Conservation (phyloP, 805 yeast species). For the Suhomyces prunicola region DNA sequence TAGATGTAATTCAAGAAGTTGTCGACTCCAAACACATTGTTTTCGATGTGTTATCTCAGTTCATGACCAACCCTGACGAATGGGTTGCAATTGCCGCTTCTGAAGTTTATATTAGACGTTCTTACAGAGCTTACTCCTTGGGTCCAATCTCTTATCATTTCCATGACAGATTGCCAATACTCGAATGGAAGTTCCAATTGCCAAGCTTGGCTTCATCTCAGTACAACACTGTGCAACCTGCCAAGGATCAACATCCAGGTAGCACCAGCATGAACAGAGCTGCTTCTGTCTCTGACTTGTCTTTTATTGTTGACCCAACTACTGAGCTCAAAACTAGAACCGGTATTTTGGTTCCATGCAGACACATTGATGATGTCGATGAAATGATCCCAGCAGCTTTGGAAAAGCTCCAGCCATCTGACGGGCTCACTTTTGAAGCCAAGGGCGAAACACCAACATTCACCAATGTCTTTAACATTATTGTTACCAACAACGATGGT, state of each 20-base stretch:
- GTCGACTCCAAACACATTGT: constrained; percentile 96
- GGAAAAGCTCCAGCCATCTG: constrained; percentile 58
- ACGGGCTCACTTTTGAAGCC: constrained; percentile 34
- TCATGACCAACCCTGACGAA: constrained; percentile 76
- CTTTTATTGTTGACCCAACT: constrained; percentile 70
- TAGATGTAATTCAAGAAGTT: constrained; percentile 79
- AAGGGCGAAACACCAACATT: constrained; percentile 37
- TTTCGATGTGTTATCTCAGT: constrained; percentile 92
- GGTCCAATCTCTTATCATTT: constrained; percentile 66
- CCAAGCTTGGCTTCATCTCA: constrained; percentile 72
- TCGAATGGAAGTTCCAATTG: constrained; percentile 86
- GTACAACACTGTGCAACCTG: constrained; percentile 63
- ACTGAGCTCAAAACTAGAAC: constrained; percentile 73
- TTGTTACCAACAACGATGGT: constrained; percentile 72
- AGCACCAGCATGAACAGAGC: constrained; percentile 65
- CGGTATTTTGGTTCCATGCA: constrained; percentile 78
- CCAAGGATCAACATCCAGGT: constrained; percentile 34
- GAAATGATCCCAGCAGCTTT: constrained; percentile 75
- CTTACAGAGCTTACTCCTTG: constrained; percentile 93
- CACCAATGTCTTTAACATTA: constrained; percentile 80
- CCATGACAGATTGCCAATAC: constrained; percentile 58
- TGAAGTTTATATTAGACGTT: constrained; percentile 93
- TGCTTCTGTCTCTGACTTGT: constrained; percentile 87
- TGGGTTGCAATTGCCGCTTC: constrained; percentile 95
- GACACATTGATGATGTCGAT: constrained; percentile 86